phyloP scores from a whole-genome alignment of 345 rosid genomes.

The Citrus australasica region DNA sequence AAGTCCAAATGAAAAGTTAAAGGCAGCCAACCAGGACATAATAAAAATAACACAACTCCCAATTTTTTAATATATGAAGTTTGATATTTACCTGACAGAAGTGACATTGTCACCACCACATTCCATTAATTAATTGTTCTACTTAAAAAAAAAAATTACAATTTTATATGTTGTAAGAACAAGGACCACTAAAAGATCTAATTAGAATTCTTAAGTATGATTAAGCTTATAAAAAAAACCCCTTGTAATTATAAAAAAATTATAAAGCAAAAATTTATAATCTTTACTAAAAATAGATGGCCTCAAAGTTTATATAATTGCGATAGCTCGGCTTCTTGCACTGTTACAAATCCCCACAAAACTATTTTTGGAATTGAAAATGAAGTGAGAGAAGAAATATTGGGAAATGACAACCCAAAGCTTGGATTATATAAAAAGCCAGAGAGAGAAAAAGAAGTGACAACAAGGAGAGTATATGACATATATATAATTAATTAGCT shows the following conservation, averaged over 20 bases:
- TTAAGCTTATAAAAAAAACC: not conserved
- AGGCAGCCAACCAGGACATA: not conserved
- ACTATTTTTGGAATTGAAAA: not conserved
- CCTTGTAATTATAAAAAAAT: not conserved
- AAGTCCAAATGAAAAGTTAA: not conserved
- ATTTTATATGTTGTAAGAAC: not conserved
- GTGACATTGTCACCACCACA: not conserved
- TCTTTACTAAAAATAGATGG: conserved; percentile 3
- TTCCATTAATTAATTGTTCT: not conserved
- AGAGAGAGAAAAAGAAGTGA: not conserved
- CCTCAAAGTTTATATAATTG: too few relatives aligned
- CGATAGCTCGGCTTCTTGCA: not conserved
- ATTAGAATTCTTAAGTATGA: not conserved
- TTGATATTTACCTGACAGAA: not conserved
- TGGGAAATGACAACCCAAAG: conserved; percentile 3
- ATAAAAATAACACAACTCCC: not conserved
- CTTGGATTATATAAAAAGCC: not conserved
- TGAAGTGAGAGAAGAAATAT: not conserved
- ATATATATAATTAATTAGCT: not conserved
- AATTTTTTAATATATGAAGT: not conserved
- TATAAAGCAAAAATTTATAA: not conserved
- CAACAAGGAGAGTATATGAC: not conserved
- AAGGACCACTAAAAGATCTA: not conserved
- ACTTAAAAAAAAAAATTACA: not conserved
- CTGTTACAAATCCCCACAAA: not conserved